These are phyloP conservation scores for Penicillium expansum DNA, from an alignment of 2,329 filamentous ascomycete species.

Conservation along the genomic window DNA sequence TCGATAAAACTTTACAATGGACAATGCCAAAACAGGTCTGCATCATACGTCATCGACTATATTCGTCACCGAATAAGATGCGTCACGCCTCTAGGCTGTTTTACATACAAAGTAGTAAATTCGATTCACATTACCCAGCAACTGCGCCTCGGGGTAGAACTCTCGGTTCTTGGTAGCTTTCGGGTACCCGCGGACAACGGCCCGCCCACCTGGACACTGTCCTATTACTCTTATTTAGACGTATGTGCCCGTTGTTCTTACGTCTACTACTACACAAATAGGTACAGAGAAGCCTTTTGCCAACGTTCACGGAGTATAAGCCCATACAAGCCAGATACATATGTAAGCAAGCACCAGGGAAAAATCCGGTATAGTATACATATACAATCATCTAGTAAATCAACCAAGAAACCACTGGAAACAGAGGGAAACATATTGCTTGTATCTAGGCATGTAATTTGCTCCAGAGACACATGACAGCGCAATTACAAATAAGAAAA, in stretches of 20 bases:
- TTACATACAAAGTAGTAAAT: not conserved
- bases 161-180: not conserved
- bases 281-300: not conserved
- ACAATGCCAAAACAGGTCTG: conserved; percentile 15
- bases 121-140: no score
- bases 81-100: not conserved
- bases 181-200: not conserved
- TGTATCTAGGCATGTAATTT: conserved; percentile 22
- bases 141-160: not conserved
- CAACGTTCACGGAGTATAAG: not conserved
- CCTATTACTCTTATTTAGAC: not conserved
- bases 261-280: not conserved
- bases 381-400: conserved; percentile 3
- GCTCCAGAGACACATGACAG: conserved; percentile 16
- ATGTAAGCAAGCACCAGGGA: not conserved
- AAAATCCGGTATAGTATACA: not conserved
- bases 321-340: not conserved
- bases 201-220: not conserved
- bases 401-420: not conserved
- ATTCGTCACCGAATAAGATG: not conserved
- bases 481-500: conserved; percentile 21
- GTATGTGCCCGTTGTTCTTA: not conserved
- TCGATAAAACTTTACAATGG: conserved; percentile 16
- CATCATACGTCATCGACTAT: not conserved
- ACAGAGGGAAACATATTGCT: conserved; percentile 13